These are phyloP conservation scores for Xylaria sp. DNA, from an alignment of 2,329 filamentous ascomycete genomes.

Conservation along the genomic window DNA sequence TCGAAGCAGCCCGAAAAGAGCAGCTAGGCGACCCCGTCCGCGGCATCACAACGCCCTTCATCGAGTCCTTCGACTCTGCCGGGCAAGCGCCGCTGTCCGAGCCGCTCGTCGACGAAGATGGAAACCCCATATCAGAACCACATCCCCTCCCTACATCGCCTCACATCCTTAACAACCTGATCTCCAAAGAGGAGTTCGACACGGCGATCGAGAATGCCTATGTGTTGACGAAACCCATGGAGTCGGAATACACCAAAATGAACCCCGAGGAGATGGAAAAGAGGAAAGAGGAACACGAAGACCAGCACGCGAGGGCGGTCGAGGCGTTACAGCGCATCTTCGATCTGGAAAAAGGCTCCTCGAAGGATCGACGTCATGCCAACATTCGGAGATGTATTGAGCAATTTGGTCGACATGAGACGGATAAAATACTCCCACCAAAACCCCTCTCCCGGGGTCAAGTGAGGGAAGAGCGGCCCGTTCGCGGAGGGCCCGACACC, in stretches of 20 bases:
- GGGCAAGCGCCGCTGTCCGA: slow-evolving; percentile 58
- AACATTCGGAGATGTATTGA: slow-evolving; percentile 88
- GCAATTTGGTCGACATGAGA: slow-evolving; percentile 90
- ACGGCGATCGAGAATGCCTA: slow-evolving; percentile 74
- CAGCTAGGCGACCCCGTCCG: slow-evolving; percentile 81
- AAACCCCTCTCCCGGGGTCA: slow-evolving; percentile 64
- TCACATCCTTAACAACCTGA: slow-evolving; percentile 78
- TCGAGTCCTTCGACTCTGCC: slow-evolving; percentile 81
- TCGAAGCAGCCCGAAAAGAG: slow-evolving; percentile 72
- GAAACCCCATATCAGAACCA: slow-evolving; percentile 54
- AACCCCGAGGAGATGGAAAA: slow-evolving; percentile 56
- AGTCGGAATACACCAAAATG: slow-evolving; percentile 47
- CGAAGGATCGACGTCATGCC: slow-evolving; percentile 80
- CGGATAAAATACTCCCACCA: slow-evolving; percentile 75
- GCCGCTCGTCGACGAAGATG: slow-evolving; percentile 55
- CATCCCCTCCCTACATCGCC: slow-evolving; percentile 60
- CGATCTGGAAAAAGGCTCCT: slow-evolving; percentile 78
- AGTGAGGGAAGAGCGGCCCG: slow-evolving; percentile 55
- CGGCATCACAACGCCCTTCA: slow-evolving; percentile 82
- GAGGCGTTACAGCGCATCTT: slow-evolving; percentile 85
- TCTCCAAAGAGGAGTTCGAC: slow-evolving; percentile 75
- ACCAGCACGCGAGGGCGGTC: slow-evolving; percentile 73
- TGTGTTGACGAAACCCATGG: slow-evolving; percentile 70
- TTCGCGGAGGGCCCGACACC: slow-evolving; percentile 87
- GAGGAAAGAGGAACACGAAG: slow-evolving; percentile 58